phyloP scores from a whole-genome alignment of 106 monocot genomes.

The Hemerocallis citrina region DNA sequence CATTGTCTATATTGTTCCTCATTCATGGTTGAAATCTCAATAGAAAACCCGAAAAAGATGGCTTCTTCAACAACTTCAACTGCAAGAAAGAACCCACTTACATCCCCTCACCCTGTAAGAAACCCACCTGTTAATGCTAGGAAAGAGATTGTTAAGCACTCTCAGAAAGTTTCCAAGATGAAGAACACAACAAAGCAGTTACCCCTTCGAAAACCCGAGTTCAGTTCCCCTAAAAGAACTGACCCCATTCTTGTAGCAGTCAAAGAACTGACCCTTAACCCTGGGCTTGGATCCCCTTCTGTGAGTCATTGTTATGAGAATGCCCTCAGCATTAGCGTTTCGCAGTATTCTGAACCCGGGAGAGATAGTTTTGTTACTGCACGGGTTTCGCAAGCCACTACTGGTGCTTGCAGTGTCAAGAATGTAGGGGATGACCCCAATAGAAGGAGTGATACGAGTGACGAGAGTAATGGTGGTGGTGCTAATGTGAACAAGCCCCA shows the following conservation, averaged over 20 bases:
- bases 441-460: constrained; percentile 8
- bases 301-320: constrained; percentile 4
- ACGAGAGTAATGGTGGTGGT: background rate
- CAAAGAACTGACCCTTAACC: background rate
- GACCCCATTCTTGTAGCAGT: constrained; percentile 13
- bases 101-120: background rate
- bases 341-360: background rate
- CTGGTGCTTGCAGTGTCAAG: constrained; percentile 5
- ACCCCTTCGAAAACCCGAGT: constrained; percentile 1
- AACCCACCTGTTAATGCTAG: too few species aligned
- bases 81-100: constrained; percentile 1
- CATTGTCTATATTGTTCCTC: background rate
- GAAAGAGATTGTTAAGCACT: too few species aligned
- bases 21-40: background rate
- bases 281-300: background rate
- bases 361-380: constrained; percentile 10
- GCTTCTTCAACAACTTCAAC: constrained; percentile 4
- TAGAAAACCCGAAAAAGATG: background rate
- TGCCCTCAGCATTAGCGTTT: background rate
- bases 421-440: background rate
- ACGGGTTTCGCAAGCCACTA: constrained; percentile 3
- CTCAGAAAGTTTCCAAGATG: background rate
- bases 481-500: constrained; percentile 18
- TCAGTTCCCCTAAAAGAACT: background rate
- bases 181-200: constrained; percentile 10